A percentile compares a stretch with the other conserved stretches of the same genome.
phyloP scores from a whole-genome alignment of 202 grass and related monocot genomes.

The Panicum virgatum region DNA sequence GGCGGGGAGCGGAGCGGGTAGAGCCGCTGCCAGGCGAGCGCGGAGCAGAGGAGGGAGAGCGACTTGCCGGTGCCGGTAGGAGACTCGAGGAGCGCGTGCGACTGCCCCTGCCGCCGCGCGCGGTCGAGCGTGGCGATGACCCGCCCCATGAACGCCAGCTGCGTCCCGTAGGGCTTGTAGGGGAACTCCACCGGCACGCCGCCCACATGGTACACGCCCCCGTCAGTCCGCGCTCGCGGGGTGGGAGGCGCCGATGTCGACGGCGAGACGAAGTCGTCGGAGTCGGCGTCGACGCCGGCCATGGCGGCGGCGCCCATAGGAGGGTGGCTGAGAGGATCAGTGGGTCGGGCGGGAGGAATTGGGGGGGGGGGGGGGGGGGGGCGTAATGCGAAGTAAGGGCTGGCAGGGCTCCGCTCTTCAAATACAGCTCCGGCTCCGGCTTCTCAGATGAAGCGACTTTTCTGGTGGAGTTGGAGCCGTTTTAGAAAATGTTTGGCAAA shows the following conservation, averaged over 20 bases:
- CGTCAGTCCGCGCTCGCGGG: not conserved
- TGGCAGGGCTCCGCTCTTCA: no score
- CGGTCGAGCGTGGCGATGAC: conserved; percentile 81
- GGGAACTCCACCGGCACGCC: conserved; percentile 92
- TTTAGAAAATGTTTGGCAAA: no score
- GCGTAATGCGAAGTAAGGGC: no score
- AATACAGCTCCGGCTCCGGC: no score
- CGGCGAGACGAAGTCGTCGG: conserved; percentile 39
- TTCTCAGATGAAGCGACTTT: no score
- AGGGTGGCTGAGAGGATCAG: not conserved
- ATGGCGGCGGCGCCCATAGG: conserved; percentile 8
- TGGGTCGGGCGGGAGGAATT: conserved; percentile 37
- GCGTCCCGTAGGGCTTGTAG: conserved; percentile 84
- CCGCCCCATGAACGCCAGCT: conserved; percentile 97
- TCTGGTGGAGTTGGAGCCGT: no score
- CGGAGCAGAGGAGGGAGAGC: conserved; percentile 92
- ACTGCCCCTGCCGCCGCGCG: conserved; percentile 72
- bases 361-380: no score
- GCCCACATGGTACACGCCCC: conserved; percentile 75
- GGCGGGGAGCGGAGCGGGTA: conserved; percentile 52
- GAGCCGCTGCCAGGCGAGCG: conserved; percentile 83
- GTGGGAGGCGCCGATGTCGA: conserved; percentile 17
- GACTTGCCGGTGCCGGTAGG: conserved; percentile 94
- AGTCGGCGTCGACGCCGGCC: conserved; percentile 30
- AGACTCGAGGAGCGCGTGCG: conserved; percentile 92